These are phyloP conservation scores for Lecanosticta acicola DNA, from an alignment of 2,329 filamentous ascomycete genomes.

Conservation along the genomic window DNA sequence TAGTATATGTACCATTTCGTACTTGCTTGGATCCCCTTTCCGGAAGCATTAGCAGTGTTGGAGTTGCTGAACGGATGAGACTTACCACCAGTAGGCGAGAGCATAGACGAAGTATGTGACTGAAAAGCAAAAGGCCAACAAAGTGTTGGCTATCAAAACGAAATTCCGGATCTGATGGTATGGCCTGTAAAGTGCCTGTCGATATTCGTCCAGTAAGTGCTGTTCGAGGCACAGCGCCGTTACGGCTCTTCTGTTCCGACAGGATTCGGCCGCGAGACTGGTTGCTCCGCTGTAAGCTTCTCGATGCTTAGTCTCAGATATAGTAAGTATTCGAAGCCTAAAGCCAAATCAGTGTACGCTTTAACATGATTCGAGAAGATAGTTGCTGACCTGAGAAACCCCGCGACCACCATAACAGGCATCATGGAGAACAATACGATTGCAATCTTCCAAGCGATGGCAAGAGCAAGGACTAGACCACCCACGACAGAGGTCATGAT, in stretches of 20 bases:
- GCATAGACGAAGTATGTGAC: conserved; percentile 46
- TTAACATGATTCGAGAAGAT: not conserved
- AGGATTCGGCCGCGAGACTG: conserved; percentile 61
- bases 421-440: conserved; percentile 46
- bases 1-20: conserved; percentile 38
- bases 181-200: conserved; percentile 35
- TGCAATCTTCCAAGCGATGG: conserved; percentile 49
- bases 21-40: conserved; percentile 39
- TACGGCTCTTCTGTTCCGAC: conserved; percentile 59
- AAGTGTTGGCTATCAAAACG: conserved; percentile 37
- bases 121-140: conserved; percentile 42
- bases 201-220: conserved; percentile 36
- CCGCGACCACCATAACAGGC: conserved; percentile 42
- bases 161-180: conserved; percentile 38
- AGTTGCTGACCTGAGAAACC: not conserved
- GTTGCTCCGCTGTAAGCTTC: conserved; percentile 60
- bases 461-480: conserved; percentile 44
- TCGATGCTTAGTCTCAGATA: conserved; percentile 58
- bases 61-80: not conserved
- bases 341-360: conserved; percentile 36
- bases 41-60: not conserved
- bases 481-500: conserved; percentile 44
- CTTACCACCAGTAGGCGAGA: conserved; percentile 45
- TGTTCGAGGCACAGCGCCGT: conserved; percentile 40
- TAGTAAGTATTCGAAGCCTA: conserved; percentile 46